Base-by-base conservation (phyloP, 345 rosid genomes). In the Bretschneidera sinensis region DNA sequence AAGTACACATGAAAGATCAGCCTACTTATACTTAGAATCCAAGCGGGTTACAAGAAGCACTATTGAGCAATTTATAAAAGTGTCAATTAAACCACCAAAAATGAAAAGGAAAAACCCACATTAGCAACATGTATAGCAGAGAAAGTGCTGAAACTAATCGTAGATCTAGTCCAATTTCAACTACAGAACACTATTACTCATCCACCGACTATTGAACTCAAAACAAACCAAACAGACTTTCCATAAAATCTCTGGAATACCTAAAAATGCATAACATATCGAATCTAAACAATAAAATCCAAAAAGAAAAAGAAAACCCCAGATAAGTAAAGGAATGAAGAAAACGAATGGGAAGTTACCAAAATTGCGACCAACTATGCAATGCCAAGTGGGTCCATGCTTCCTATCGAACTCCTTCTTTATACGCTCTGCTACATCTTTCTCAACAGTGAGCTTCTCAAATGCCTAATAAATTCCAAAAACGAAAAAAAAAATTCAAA, bases 301-400 rank as follows among this genome's bases (percentile, higher is more conserved):
- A 55, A 55, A 22, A 19, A 48, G 5, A 55, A 19, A 22, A 34
- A n/a, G n/a, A n/a, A n/a, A n/a, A n/a, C n/a, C n/a, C n/a, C 4
- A 8, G 35, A 60, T 34, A 4, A 50, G 21, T 19, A 55, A 62
- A 57, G 48, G 7, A 31, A 48, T 60, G 54, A 57, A 2, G 33
- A 6, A 60, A 61, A 61, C 48, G 48, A 66, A 54, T 53, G 23
- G 62, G 59, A 54, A 48, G 68, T 74, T 78, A 94, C 99, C 99
- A 54, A 94, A 94, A 84, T 94, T 94, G 69, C 95, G 89, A 64
- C 99, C 97, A 20, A 94, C 99, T 61, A 94, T 94, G 88, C 99
- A 94, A 77, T 94, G 99, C 99, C 99, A 94, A 70, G 99, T 94
- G 64, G 92, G 88, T 23, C 98, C 98, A 51, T 92, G 94, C 72